Evolutionary conservation across 2,329 filamentous ascomycete species (phyloP).

Genomic region (Ramularia endophylla): DNA sequence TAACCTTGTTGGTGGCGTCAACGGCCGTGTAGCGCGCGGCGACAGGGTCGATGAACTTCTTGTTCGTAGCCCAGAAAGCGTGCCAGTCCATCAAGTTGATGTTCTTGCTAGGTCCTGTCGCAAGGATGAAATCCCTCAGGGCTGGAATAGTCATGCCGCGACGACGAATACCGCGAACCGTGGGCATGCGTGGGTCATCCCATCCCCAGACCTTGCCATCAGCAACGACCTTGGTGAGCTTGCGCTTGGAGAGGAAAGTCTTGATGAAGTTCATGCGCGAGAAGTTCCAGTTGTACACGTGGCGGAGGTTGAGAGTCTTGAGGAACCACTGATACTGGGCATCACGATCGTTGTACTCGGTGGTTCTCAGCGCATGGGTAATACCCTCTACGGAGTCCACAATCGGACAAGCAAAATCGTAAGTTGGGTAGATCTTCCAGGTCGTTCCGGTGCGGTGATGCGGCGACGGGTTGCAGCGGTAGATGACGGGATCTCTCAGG

Average conservation of each 20-base stretch:
- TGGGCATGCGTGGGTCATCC: slow-evolving; percentile 85
- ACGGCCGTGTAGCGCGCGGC: slow-evolving; percentile 51
- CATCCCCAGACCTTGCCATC: slow-evolving; percentile 71
- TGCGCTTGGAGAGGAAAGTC: slow-evolving; percentile 79
- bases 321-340: slow-evolving; percentile 84
- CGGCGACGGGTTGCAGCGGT: slow-evolving; percentile 72
- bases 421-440: slow-evolving; percentile 85
- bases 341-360: slow-evolving; percentile 83
- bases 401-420: slow-evolving; percentile 79
- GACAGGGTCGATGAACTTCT: slow-evolving; percentile 47
- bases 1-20: slow-evolving; percentile 61
- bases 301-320: slow-evolving; percentile 64
- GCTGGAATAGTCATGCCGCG: slow-evolving; percentile 75
- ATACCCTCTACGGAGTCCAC: slow-evolving; percentile 77
- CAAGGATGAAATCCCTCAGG: slow-evolving; percentile 75
- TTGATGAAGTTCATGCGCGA: slow-evolving; percentile 76
- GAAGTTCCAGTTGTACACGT: slow-evolving; percentile 82
- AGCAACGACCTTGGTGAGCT: slow-evolving; percentile 77
- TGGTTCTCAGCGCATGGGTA: slow-evolving; percentile 75
- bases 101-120: slow-evolving; percentile 77
- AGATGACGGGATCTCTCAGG: slow-evolving; percentile 94
- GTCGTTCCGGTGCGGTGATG: slow-evolving; percentile 74
- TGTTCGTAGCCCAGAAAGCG: slow-evolving; percentile 51
- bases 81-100: slow-evolving; percentile 82
- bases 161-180: slow-evolving; percentile 70